phyloP scores from a whole-genome alignment of 1,284 basidiomycete species.

The Fomitopsis schrenkii region DNA sequence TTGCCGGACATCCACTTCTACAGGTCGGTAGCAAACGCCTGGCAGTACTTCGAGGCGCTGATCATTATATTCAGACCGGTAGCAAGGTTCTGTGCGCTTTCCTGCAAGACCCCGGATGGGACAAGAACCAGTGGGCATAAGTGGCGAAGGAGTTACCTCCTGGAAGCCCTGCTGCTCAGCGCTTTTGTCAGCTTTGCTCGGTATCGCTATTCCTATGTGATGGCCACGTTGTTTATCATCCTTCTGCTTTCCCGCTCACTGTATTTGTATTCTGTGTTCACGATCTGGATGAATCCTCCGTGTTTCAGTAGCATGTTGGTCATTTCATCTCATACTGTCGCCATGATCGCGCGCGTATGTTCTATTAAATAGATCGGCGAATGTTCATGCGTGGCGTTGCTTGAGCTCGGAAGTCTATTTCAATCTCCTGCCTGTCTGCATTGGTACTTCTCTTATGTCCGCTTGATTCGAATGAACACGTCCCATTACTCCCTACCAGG shows the following conservation, averaged over 20 bases:
- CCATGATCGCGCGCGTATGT: too few species aligned
- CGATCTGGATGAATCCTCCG: background rate
- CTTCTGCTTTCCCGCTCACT: background rate
- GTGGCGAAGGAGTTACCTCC: constrained; percentile 12
- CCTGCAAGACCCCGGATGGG: constrained; percentile 88
- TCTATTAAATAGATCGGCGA: too few species aligned
- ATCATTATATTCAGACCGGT: constrained; percentile 68
- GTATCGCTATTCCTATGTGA: background rate
- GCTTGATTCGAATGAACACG: too few species aligned
- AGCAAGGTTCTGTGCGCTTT: constrained; percentile 97
- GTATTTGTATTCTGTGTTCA: background rate
- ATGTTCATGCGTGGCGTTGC: too few species aligned
- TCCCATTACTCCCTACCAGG: too few species aligned
- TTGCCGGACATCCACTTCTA: constrained; percentile 94
- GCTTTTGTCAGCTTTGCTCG: background rate
- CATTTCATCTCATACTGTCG: too few species aligned
- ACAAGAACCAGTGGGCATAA: constrained; percentile 73
- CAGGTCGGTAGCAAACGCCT: constrained; percentile 54
- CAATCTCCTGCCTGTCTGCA: background rate
- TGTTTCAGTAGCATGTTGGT: too few species aligned
- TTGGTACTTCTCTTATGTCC: background rate
- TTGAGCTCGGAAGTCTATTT: too few species aligned
- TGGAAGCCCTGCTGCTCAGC: background rate
- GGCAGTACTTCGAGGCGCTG: background rate
- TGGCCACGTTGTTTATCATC: background rate